These are phyloP conservation scores for Lentinula novae-zelandiae DNA, from an alignment of 1,284 basidiomycete species.

Conservation along the genomic window DNA sequence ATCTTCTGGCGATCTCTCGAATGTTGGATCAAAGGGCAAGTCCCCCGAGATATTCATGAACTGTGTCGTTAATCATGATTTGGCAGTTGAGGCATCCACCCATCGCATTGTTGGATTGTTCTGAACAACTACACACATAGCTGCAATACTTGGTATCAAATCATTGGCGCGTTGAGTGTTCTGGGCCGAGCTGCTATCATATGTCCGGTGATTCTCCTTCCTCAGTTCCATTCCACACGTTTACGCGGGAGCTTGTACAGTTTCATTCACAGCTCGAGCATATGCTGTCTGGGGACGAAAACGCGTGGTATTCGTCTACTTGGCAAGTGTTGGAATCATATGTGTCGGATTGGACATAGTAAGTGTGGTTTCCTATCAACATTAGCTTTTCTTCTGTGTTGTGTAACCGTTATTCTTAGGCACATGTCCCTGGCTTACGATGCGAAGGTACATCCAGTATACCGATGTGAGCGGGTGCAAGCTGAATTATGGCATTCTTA, in stretches of 20 bases:
- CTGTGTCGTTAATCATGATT: background rate
- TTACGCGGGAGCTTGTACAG: constrained; percentile 14
- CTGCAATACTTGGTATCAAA: constrained; percentile 30
- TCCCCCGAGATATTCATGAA: background rate
- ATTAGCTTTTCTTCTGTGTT: background rate
- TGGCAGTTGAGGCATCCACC: background rate
- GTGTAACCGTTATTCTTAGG: constrained; percentile 3
- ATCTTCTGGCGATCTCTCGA: constrained; percentile 27
- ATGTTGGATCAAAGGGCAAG: constrained; percentile 20
- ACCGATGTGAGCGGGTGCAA: constrained; percentile 13
- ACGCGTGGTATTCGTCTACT: constrained; percentile 19
- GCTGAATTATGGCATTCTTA: background rate
- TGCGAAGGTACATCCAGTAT: constrained; percentile 16
- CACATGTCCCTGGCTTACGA: constrained; percentile 15
- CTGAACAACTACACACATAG: constrained; percentile 15
- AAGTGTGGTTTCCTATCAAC: constrained; percentile 2
- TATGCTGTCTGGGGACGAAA: constrained; percentile 25
- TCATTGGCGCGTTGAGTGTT: constrained; percentile 29
- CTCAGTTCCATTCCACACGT: background rate
- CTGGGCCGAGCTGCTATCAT: constrained; percentile 31
- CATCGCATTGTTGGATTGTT: background rate
- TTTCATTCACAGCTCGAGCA: constrained; percentile 23
- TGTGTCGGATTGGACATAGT: constrained; percentile 28
- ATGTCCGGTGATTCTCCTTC: constrained; percentile 13
- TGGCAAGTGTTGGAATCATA: constrained; percentile 21